Percentiles rank a stretch among this genome's conserved stretches.
Evolutionary conservation across 2,329 filamentous ascomycete species (phyloP).

Genomic region (Scedosporium minutisporum): DNA sequence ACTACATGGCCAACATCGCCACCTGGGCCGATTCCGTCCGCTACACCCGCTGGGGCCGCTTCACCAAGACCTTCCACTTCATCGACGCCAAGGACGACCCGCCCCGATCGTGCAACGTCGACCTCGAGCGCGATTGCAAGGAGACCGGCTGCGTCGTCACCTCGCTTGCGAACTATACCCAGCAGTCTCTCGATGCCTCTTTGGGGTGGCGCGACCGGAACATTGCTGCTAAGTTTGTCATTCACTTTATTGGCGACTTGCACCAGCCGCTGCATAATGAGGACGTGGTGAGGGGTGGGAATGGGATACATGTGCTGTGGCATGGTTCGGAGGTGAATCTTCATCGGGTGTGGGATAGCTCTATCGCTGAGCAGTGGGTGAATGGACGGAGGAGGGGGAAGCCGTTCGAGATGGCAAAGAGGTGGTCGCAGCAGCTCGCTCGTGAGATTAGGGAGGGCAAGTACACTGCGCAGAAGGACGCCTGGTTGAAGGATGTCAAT

Average conservation of each 20-base stretch:
- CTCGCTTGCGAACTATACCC: conserved; percentile 52
- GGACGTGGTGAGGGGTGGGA: conserved; percentile 55
- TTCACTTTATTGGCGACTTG: conserved; percentile 62
- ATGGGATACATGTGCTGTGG: conserved; percentile 56
- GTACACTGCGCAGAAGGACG: conserved; percentile 36
- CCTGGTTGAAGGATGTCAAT: conserved; percentile 49
- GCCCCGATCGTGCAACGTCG: conserved; percentile 46
- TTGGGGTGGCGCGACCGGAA: conserved; percentile 36
- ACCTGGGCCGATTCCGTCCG: conserved; percentile 59
- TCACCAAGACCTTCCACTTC: conserved; percentile 56
- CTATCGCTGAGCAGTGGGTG: conserved; percentile 55
- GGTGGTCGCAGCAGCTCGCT: conserved; percentile 49
- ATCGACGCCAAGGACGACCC: conserved; percentile 59
- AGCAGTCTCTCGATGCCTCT: conserved; percentile 36
- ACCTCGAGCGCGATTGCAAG: conserved; percentile 53
- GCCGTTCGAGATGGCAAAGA: conserved; percentile 38
- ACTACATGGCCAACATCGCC: conserved; percentile 54
- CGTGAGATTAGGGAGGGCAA: conserved; percentile 45
- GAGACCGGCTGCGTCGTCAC: conserved; percentile 51
- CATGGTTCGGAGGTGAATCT: conserved; percentile 50
- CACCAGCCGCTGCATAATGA: conserved; percentile 61
- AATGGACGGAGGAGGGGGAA: conserved; percentile 39
- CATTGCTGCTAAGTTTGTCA: conserved; percentile 56
- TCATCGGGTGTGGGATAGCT: conserved; percentile 65
- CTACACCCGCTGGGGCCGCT: conserved; percentile 54